Evolutionary conservation across 306 rosid species (phyloP).

Genomic region (Trifolium repens): DNA sequence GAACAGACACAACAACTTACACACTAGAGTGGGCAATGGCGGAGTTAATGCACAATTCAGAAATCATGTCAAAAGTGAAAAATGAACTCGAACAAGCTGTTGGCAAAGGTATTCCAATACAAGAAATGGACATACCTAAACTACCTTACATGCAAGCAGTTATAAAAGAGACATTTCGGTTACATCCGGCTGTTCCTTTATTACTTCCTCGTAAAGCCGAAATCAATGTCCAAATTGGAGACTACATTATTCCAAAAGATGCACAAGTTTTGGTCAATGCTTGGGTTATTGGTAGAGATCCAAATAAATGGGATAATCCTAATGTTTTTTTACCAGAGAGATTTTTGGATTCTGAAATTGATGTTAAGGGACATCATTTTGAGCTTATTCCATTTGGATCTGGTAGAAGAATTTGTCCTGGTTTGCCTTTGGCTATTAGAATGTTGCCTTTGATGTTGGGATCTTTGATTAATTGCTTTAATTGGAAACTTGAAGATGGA

Average conservation of each 20-base stretch:
- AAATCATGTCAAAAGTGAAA: slow-evolving; percentile 47
- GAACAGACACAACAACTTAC: slow-evolving; percentile 58
- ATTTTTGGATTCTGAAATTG: slow-evolving; percentile 51
- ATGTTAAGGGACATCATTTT: slow-evolving; percentile 52
- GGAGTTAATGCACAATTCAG: slow-evolving; percentile 52
- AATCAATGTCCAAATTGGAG: slow-evolving; percentile 45
- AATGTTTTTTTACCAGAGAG: slow-evolving; percentile 57
- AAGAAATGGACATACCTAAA: slow-evolving; percentile 53
- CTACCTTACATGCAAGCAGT: slow-evolving; percentile 61
- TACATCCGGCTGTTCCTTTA: slow-evolving; percentile 54
- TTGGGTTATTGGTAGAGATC: slow-evolving; percentile 51
- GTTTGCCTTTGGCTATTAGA: slow-evolving; percentile 54
- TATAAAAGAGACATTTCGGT: slow-evolving; percentile 58
- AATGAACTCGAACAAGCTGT: slow-evolving; percentile 49
- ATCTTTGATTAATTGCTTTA: slow-evolving; percentile 54
- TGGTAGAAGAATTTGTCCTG: slow-evolving; percentile 56
- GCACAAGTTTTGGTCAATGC: slow-evolving; percentile 56
- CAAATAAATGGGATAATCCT: slow-evolving; percentile 49
- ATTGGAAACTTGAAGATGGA: slow-evolving; percentile 66
- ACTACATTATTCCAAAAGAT: slow-evolving; percentile 52
- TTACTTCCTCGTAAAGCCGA: slow-evolving; percentile 60
- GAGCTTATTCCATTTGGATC: slow-evolving; percentile 61
- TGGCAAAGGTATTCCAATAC: slow-evolving; percentile 60
- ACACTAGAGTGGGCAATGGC: slow-evolving; percentile 68
- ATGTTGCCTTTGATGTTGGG: slow-evolving; percentile 60